These are phyloP conservation scores for Iris macrosiphon DNA, from an alignment of 106 monocot genomes.

Conservation along the genomic window DNA sequence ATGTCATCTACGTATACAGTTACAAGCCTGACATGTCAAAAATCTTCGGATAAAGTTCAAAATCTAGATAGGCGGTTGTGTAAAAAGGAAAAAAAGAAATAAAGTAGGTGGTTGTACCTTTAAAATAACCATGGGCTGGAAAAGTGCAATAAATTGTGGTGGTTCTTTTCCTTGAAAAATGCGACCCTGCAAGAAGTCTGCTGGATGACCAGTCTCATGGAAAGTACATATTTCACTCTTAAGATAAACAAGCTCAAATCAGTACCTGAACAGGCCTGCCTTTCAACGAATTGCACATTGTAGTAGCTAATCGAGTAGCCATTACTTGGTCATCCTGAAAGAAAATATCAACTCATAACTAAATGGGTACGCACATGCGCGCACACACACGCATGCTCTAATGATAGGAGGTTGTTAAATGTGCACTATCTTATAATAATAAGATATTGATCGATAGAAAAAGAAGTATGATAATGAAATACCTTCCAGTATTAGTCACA, in stretches of 20 bases:
- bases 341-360: constrained; percentile 4
- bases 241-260: background rate
- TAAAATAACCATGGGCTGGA: constrained; percentile 91
- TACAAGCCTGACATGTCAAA: too few relatives aligned
- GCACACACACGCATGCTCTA: too few relatives aligned
- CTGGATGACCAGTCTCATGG: background rate
- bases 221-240: background rate
- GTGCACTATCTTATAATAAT: too few relatives aligned
- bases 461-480: too few relatives aligned
- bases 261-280: constrained; percentile 82
- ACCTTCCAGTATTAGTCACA: too few relatives aligned
- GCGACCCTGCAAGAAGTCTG: constrained; percentile 53
- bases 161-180: constrained; percentile 92
- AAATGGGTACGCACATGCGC: too few relatives aligned
- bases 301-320: constrained; percentile 72
- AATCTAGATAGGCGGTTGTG: too few relatives aligned
- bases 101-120: constrained; percentile 44
- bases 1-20: too few relatives aligned
- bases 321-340: constrained; percentile 79
- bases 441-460: too few relatives aligned
- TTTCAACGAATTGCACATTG: constrained; percentile 85
- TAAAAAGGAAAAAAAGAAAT: background rate
- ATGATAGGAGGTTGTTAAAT: too few relatives aligned
- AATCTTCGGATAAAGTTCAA: too few relatives aligned
- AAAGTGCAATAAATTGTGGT: constrained; percentile 90